Conservation (phyloP, 805 yeast species). For the Jamesozyma hellenica region DNA sequence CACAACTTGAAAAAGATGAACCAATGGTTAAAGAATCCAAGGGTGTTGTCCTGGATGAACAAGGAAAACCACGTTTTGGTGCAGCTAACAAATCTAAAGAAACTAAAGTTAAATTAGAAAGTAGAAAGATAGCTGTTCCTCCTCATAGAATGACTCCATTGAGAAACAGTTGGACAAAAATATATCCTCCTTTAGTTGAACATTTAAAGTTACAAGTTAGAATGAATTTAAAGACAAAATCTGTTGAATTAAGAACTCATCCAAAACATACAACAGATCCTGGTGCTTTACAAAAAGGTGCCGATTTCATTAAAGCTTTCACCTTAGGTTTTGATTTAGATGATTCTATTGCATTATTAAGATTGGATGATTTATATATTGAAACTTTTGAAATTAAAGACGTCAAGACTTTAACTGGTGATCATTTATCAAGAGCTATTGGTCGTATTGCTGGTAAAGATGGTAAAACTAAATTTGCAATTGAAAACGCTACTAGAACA, state of each 20-base stretch:
- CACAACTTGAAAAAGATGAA: conserved; percentile 16
- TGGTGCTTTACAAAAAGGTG: conserved; percentile 95
- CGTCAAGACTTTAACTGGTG: conserved; percentile 90
- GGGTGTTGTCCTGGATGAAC: conserved; percentile 49
- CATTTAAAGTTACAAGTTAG: conserved; percentile 90
- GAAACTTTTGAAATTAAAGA: conserved; percentile 96
- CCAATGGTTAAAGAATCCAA: conserved; percentile 16
- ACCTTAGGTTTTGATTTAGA: conserved; percentile 94
- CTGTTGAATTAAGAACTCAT: conserved; percentile 79
- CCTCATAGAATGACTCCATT: conserved; percentile 96
- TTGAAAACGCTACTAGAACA: conserved; percentile 96
- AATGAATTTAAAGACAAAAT: conserved; percentile 81
- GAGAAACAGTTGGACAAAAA: conserved; percentile 82
- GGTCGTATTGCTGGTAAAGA: conserved; percentile 99
- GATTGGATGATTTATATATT: conserved; percentile 91
- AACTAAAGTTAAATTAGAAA: conserved; percentile 66
- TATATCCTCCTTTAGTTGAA: conserved; percentile 92
- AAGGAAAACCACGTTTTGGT: conserved; percentile 79
- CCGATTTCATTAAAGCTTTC: conserved; percentile 92
- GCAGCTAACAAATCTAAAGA: conserved; percentile 53
- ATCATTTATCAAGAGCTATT: conserved; percentile 95
- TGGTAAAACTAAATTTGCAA: conserved; percentile 96
- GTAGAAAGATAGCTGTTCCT: conserved; percentile 86
- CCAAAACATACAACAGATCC: conserved; percentile 75
- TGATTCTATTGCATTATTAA: conserved; percentile 87